Evolutionary conservation across 768 basidiomycete species (phyloP), one percentile per base, ranked within the genome.

Genomic region (Tylopilus felleus): DNA sequence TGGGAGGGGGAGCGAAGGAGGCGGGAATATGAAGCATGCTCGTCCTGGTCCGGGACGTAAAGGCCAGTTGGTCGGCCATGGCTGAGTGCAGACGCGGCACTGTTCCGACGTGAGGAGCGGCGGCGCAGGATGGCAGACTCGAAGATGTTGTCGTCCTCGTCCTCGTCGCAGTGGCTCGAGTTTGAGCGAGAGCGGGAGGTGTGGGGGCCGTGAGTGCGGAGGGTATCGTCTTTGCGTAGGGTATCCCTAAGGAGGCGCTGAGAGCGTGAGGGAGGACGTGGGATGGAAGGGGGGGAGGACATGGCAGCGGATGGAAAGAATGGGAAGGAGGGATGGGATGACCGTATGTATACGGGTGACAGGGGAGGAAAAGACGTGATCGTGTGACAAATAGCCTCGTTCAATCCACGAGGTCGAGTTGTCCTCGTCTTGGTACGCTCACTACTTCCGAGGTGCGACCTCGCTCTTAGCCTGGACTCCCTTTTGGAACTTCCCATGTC

Each of bases 181-280:
- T 51, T 41, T 28, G 73, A 60, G 65, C 63, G 53, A 21, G 74
- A 55, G 55, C 65, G 53, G 21, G 69, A 44, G 47, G 64, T 29
- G 47, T 35, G 50, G 19, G 48, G 43, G 47, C 57, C 60, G 56
- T 47, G 55, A 42, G 58, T 71, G 65, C 55, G 74, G 66, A 61
- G 78, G 69, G 64, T 72, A 63, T 59, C 73, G 68, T 71, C 79
- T 60, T 75, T 83, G 44, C 79, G 73, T 49, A 85, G 76, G 10
- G 83, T 77, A 57, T 83, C 77, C 47, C 83, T 73, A 46, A 85
- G 73, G 43, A 85, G 76, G 10, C 76, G 74, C 60, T 84, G 79
- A 5, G 80, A 82, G 51, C 80, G 74, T 33, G 78, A 79, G 0
- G 80, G 71, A 0, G 80, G 74, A 46, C 77, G 74, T 2, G 65